A percentile compares a stretch with the other conserved stretches of the same genome.
These are phyloP conservation scores for Pichia phayaonensis DNA, from an alignment of 805 yeast species.

Conservation along the genomic window DNA sequence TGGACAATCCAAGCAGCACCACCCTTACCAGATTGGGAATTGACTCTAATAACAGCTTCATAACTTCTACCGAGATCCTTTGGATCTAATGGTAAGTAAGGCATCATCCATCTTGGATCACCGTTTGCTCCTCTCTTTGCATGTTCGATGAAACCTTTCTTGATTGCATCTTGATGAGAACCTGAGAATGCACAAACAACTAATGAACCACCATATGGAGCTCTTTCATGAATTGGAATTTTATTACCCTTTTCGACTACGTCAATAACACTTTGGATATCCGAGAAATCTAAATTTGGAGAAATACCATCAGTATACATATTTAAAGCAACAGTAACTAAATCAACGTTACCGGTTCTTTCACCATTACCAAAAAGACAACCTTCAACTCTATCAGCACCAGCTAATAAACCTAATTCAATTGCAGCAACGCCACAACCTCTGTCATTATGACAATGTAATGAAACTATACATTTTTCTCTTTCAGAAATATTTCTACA, in stretches of 20 bases:
- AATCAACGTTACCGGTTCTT: constrained; percentile 78
- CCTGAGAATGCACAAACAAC: constrained; percentile 78
- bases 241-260: constrained; percentile 72
- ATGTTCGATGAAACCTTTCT: constrained; percentile 37
- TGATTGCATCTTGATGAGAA: constrained; percentile 33
- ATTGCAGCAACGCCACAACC: constrained; percentile 83
- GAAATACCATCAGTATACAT: constrained; percentile 72
- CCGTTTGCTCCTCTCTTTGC: constrained; percentile 42
- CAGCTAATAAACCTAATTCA: constrained; percentile 71
- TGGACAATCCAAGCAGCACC: constrained; percentile 81
- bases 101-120: constrained; percentile 55
- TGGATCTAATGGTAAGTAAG: constrained; percentile 76
- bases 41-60: constrained; percentile 77
- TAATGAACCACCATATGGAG: constrained; percentile 74
- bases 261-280: constrained; percentile 57
- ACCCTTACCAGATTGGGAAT: constrained; percentile 84
- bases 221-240: constrained; percentile 65
- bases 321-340: constrained; percentile 67
- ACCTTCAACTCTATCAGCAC: constrained; percentile 81
- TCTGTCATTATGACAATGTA: constrained; percentile 74
- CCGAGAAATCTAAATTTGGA: constrained; percentile 66
- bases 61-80: constrained; percentile 73
- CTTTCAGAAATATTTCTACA: constrained; percentile 60
- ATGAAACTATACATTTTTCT: constrained; percentile 61
- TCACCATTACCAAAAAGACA: constrained; percentile 81